Percentiles rank a stretch among this genome's conserved stretches.
These are phyloP conservation scores for Fermentozyma sake DNA, from an alignment of 1,139 yeast species.

Conservation along the genomic window DNA sequence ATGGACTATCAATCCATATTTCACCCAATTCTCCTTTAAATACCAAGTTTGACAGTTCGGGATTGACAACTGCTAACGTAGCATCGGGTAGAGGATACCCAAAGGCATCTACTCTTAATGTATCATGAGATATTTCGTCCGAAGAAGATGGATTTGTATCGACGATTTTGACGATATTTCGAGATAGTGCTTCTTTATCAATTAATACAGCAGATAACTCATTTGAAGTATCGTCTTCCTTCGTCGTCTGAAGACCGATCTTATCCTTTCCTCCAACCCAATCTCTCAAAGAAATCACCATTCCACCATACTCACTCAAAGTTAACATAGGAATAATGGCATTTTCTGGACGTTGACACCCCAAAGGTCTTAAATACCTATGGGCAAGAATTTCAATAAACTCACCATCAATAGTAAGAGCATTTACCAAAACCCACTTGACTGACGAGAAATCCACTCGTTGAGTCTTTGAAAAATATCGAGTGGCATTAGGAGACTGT, in stretches of 20 bases:
- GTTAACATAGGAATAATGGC: constrained; percentile 90
- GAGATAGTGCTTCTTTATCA: constrained; percentile 75
- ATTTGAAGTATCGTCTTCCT: constrained; percentile 33
- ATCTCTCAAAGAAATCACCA: constrained; percentile 87
- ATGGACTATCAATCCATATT: constrained; percentile 92
- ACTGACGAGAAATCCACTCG: constrained; percentile 77
- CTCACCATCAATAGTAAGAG: constrained; percentile 91
- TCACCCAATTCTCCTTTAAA: constrained; percentile 86
- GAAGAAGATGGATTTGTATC: constrained; percentile 57
- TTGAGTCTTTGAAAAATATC: constrained; percentile 72
- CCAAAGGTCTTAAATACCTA: constrained; percentile 86
- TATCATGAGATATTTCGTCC: constrained; percentile 47
- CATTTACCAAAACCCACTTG: constrained; percentile 86
- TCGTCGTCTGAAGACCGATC: constrained; percentile 41
- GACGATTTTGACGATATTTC: constrained; percentile 70
- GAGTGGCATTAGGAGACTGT: constrained; percentile 79
- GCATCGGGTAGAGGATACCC: constrained; percentile 95
- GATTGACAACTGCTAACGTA: constrained; percentile 88
- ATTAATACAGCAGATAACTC: constrained; percentile 69
- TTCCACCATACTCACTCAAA: constrained; percentile 91
- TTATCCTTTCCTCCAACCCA: constrained; percentile 74
- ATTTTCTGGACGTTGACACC: constrained; percentile 71
- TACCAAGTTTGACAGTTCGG: constrained; percentile 72
- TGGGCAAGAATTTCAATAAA: constrained; percentile 88
- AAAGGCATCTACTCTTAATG: constrained; percentile 78